These are phyloP conservation scores for Biancaea sappan DNA, from an alignment of 306 rosid species.

Conservation along the genomic window DNA sequence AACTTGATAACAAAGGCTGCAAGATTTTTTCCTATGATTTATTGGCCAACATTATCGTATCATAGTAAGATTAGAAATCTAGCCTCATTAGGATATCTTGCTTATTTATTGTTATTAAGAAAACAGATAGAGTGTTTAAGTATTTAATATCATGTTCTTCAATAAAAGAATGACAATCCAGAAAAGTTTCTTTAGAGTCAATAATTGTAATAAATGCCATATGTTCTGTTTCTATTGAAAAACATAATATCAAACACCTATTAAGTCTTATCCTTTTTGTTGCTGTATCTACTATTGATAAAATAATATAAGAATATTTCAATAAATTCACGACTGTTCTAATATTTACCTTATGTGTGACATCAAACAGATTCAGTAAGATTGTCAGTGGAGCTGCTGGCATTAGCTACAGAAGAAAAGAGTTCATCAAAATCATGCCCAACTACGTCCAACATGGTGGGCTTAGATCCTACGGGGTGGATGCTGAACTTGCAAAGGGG, in stretches of 20 bases:
- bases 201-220: too few species aligned
- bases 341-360: neutral
- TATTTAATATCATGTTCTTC: neutral
- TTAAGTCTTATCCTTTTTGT: too few species aligned
- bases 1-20: too few species aligned
- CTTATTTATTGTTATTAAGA: too few species aligned
- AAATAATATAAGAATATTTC: neutral
- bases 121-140: too few species aligned
- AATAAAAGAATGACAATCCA: neutral
- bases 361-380: conserved; percentile 40
- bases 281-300: neutral
- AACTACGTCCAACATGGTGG: conserved; percentile 77
- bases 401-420: conserved; percentile 85
- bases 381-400: conserved; percentile 91
- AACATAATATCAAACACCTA: too few species aligned
- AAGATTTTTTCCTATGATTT: too few species aligned
- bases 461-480: conserved; percentile 82
- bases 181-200: too few species aligned
- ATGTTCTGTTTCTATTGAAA: too few species aligned
- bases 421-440: conserved; percentile 76
- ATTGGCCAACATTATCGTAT: too few species aligned
- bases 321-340: neutral
- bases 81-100: too few species aligned
- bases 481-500: conserved; percentile 60
- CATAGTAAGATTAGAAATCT: too few species aligned